Evolutionary conservation across 768 basidiomycete species (phyloP), one percentile per base, ranked within the genome.

Genomic region (Hygrophorus russula): DNA sequence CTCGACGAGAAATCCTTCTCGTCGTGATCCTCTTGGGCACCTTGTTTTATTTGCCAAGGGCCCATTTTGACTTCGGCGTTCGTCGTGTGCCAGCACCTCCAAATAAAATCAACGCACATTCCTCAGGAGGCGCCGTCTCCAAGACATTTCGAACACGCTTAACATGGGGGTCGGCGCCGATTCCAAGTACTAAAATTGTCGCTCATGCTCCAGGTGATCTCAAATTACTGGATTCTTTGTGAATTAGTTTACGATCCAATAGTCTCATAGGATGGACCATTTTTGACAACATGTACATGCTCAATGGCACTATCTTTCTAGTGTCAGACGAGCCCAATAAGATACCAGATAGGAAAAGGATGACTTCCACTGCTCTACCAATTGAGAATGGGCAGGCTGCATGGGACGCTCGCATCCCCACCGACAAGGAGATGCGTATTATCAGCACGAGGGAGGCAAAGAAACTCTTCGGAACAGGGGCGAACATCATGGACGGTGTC

Each of bases 301-400:
- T 78, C 52, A 87, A 90, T 50, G 88, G 88, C 36, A 81, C 84
- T 5, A 72, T 85, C 30, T 91, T 80, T 56, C 68, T 94, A 50
- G 88, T 97, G 33, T 75, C 82, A 2, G 78, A 90, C 58, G 63
- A 78, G 14, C 84, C 83, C 5, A 65, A 70, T 7, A 63, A 59
- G 2, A 58, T 91, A 36, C 92, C 92, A 11, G 70, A 80, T 37
- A 62, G 78, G 11, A 62, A 69, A 1, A 68, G 70, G 38, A 83
- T 96, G 53, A 82, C 75, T 17, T 91, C 87, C 12, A 80, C 80
- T 10, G 85, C 71, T 1, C 51, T 73, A 8, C 59, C 63, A 15
- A 78, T 96, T 32, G 56, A 62, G 42, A 78, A 78, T 48, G 79
- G 74, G 0, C 56, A 67, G 11, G 74, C 67, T 30, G 78, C 71